Base-by-base conservation (phyloP, 108 stramenopile species). In the Epithemia pelagica region DNA sequence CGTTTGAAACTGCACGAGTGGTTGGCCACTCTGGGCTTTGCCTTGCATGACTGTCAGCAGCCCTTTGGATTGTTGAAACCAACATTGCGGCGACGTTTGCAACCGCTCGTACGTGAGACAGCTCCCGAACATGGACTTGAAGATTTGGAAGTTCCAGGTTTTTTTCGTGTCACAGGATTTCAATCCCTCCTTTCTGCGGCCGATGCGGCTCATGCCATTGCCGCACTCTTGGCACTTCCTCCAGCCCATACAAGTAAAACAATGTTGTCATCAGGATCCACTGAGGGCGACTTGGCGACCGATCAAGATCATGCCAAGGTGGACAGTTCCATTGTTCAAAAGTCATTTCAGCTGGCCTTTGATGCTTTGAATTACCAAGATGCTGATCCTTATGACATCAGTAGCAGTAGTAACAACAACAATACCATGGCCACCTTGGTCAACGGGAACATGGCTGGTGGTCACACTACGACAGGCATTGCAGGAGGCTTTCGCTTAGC, bases 11-110 rank as follows among this genome's bases (percentile, higher is more conserved):
- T 90, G 55, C 82, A 84, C 74, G 89, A 94, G 66, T 59, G 91
- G 74, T 63, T 94, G 67, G 93, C 93, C n/a, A 89, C 84, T 65
- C 90, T 94, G 93, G 93, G 93, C 23, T 86, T 78, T 70, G 88
- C 93, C 0, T 60, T 94, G 52, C 78, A 84, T 27, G 78, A 84
- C 65, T 90, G 89, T 71, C 71, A 78, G 33, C 93, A 94, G 63
- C 88, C 88, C 23, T 94, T 76, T 78, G 80, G 80, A 1, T 90
- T 90, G 69, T 89, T 94, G 78, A 84, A 78, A 55, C 82, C 86
- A 1, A 59, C 58, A n/a, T 62, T 89, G 56, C 77, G 83, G 60
- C 81, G 85, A 59, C 72, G 78, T 30, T 73, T 94, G 52, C 81
- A 74, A 54, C 78, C 80, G 33, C 71, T 75, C 63, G 53, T 93